A percentile compares a stretch with the other conserved stretches of the same genome.
Evolutionary conservation across 257 asterid species (phyloP).

Genomic region (Salvia rosmarinus): DNA sequence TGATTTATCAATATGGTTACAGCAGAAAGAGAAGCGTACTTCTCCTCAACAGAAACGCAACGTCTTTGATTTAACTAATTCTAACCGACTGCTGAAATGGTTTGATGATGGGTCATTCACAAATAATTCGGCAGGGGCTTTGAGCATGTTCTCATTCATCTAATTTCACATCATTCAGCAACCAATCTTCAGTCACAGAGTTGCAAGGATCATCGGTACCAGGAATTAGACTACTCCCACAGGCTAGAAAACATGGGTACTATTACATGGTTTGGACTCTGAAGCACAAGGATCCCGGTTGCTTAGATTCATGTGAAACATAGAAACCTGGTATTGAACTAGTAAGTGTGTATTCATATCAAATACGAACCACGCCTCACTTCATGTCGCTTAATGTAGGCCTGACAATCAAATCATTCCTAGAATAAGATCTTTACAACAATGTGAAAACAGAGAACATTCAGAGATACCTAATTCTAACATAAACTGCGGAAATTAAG

Average conservation of each 20-base stretch:
- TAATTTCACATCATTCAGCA: neutral
- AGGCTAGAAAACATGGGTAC: neutral
- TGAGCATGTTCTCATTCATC: neutral
- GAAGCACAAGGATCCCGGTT: neutral
- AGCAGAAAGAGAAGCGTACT: neutral
- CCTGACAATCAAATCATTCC: slow-evolving; percentile 1
- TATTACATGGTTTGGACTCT: neutral
- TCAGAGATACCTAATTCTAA: neutral
- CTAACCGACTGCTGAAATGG: neutral
- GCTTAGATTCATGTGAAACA: neutral
- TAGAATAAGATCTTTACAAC: slow-evolving; percentile 15
- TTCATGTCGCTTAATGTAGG: slow-evolving; percentile 5
- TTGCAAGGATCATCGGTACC: neutral
- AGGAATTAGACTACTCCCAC: neutral
- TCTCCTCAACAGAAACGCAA: neutral
- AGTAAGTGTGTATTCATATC: neutral
- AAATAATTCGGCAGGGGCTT: neutral
- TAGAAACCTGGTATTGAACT: neutral
- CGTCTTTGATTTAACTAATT: neutral
- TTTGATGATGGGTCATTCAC: neutral
- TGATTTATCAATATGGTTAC: neutral
- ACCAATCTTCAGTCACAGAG: neutral
- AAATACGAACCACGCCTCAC: neutral
- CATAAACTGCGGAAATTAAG: slow-evolving; percentile 17
- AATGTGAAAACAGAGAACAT: slow-evolving; percentile 9